A percentile compares a stretch with the other conserved stretches of the same genome.
Conservation (phyloP, 1,139 yeast genomes). For the Sugiyamaella pinicola region DNA sequence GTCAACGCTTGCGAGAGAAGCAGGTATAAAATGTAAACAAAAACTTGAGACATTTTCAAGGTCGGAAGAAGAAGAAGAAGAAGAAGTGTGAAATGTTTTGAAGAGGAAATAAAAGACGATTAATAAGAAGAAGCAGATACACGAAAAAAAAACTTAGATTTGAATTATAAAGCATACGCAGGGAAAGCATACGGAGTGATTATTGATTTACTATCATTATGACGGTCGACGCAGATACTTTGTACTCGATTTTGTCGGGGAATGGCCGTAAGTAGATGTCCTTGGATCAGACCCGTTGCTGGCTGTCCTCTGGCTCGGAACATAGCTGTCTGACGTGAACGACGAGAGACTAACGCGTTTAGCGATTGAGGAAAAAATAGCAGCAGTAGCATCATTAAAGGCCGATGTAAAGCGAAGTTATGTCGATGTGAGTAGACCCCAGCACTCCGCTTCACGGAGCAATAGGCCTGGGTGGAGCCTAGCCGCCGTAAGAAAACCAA, state of each 20-base stretch:
- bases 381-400: slow-evolving; percentile 55
- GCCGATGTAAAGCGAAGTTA: slow-evolving; percentile 69
- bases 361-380: slow-evolving; percentile 44
- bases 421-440: slow-evolving; percentile 49
- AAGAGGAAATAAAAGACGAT: background rate
- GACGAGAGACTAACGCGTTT: slow-evolving; percentile 5
- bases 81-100: background rate
- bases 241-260: slow-evolving; percentile 26
- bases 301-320: too few species aligned
- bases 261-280: slow-evolving; percentile 25
- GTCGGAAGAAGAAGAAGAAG: background rate
- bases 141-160: background rate
- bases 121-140: background rate
- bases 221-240: slow-evolving; percentile 29
- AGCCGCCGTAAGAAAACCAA: background rate
- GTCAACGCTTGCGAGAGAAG: background rate
- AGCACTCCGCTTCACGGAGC: background rate
- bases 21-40: slow-evolving; percentile 9
- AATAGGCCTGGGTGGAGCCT: background rate
- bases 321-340: too few species aligned
- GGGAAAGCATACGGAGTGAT: background rate
- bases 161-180: too few species aligned
- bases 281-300: too few species aligned
- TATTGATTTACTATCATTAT: slow-evolving; percentile 9
- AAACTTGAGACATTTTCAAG: slow-evolving; percentile 8